Conservation (phyloP, 768 basidiomycete genomes). For the Hydnomerulius pinastri region DNA sequence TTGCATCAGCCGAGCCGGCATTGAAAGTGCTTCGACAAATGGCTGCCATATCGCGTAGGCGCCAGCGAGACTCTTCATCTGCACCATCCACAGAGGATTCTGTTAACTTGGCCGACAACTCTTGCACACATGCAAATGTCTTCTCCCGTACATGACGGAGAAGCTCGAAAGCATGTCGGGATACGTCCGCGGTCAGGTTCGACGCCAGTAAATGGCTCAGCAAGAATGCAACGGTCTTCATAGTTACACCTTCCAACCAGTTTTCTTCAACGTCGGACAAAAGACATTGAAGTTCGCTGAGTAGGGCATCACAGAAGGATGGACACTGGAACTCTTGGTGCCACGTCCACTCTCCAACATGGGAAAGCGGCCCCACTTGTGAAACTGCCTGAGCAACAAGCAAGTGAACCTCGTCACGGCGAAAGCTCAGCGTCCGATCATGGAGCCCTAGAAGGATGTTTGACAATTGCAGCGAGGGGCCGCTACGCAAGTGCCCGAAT, state of each 20-base stretch:
- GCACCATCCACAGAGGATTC: slow-evolving; percentile 1
- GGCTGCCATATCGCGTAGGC: slow-evolving; percentile 38
- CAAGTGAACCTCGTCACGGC: slow-evolving; percentile 39
- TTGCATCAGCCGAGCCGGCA: slow-evolving; percentile 15
- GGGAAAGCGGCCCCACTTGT: slow-evolving; percentile 40
- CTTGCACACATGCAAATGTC: slow-evolving; percentile 38
- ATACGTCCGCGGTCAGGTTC: slow-evolving; percentile 8
- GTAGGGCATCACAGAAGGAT: slow-evolving; percentile 37
- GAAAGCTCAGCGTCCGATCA: slow-evolving; percentile 40
- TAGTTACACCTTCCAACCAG: slow-evolving; percentile 39
- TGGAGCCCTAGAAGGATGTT: slow-evolving; percentile 52
- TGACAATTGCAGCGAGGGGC: slow-evolving; percentile 47
- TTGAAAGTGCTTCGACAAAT: slow-evolving; percentile 39
- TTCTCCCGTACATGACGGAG: slow-evolving; percentile 34
- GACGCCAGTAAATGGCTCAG: slow-evolving; percentile 39
- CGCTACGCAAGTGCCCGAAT: slow-evolving; percentile 48
- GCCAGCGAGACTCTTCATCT: slow-evolving; percentile 17
- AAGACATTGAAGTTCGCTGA: slow-evolving; percentile 38
- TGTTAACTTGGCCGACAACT: slow-evolving; percentile 31
- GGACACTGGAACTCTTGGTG: slow-evolving; percentile 39
- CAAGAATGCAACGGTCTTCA: slow-evolving; percentile 37
- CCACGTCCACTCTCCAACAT: slow-evolving; percentile 31
- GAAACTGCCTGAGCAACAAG: slow-evolving; percentile 46
- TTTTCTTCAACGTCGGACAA: slow-evolving; percentile 39
- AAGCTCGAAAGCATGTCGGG: slow-evolving; percentile 21